Evolutionary conservation across 2,329 filamentous ascomycete species (phyloP).

Genomic region (Elsinoe arachidis): DNA sequence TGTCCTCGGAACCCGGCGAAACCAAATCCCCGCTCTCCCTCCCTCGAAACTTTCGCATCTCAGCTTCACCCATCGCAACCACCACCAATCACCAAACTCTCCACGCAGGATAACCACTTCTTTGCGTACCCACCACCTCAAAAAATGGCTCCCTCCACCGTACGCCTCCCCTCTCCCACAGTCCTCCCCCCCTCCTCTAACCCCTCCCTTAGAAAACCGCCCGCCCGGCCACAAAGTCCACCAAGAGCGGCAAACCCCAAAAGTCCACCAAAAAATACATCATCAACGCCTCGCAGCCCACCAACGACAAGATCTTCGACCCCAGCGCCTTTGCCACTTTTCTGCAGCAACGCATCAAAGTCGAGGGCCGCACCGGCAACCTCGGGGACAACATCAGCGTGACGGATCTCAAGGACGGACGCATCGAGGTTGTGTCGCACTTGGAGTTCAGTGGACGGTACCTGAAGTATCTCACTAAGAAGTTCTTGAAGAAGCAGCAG

Average conservation of each 20-base stretch:
- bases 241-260: conserved; percentile 28
- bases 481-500: conserved; percentile 99
- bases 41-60: neutral
- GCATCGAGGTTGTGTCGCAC: conserved; percentile 96
- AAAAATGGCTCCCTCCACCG: conserved; percentile 61
- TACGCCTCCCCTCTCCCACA: conserved; percentile 73
- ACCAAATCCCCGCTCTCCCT: neutral
- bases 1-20: neutral
- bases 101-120: conserved; percentile 79
- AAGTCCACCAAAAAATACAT: conserved; percentile 70
- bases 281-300: conserved; percentile 98
- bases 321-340: conserved; percentile 98
- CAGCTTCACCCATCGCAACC: neutral
- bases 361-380: conserved; percentile 96
- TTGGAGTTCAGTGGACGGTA: conserved; percentile 98
- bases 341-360: conserved; percentile 99
- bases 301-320: conserved; percentile 99
- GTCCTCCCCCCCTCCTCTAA: conserved; percentile 33
- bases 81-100: neutral
- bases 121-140: conserved; percentile 57
- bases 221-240: conserved; percentile 32
- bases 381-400: conserved; percentile 89
- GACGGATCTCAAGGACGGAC: conserved; percentile 85
- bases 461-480: conserved; percentile 99
- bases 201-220: conserved; percentile 41